Conservation (phyloP, 805 yeast species). For the Candida germanica region DNA sequence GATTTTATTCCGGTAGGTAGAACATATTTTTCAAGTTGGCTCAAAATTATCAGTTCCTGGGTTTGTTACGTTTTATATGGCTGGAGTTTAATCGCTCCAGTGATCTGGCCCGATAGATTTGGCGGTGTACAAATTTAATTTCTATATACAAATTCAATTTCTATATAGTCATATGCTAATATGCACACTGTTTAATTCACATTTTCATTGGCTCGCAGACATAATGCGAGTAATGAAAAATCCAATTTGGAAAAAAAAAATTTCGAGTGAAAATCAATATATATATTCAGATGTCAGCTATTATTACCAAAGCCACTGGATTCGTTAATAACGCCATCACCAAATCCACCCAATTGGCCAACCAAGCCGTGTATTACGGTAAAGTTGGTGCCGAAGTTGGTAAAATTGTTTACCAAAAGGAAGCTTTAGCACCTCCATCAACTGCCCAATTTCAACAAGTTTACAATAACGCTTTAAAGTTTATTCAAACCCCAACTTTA, state of each 20-base stretch:
- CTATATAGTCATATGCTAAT: too few relatives aligned
- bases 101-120: slow-evolving; percentile 86
- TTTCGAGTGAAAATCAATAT: not conserved
- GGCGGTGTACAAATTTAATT: slow-evolving; percentile 25
- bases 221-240: not conserved
- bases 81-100: slow-evolving; percentile 93
- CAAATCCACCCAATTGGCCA: slow-evolving; percentile 39
- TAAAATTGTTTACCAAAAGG: slow-evolving; percentile 83
- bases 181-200: not conserved
- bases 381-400: slow-evolving; percentile 63
- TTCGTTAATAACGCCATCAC: slow-evolving; percentile 33
- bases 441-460: slow-evolving; percentile 71
- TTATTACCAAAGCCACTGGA: slow-evolving; percentile 39
- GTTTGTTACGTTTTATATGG: slow-evolving; percentile 79
- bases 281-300: slow-evolving; percentile 38
- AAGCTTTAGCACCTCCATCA: slow-evolving; percentile 91
- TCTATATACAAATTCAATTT: slow-evolving; percentile 5
- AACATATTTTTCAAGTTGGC: slow-evolving; percentile 93
- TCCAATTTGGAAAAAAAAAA: not conserved
- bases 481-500: slow-evolving; percentile 39
- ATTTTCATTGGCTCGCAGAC: not conserved
- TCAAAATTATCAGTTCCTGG: slow-evolving; percentile 90
- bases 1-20: slow-evolving; percentile 96
- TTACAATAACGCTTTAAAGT: slow-evolving; percentile 47
- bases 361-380: slow-evolving; percentile 75